These are phyloP conservation scores for Cercophora newfieldiana DNA, from an alignment of 495 filamentous ascomycete genomes.

Conservation along the genomic window DNA sequence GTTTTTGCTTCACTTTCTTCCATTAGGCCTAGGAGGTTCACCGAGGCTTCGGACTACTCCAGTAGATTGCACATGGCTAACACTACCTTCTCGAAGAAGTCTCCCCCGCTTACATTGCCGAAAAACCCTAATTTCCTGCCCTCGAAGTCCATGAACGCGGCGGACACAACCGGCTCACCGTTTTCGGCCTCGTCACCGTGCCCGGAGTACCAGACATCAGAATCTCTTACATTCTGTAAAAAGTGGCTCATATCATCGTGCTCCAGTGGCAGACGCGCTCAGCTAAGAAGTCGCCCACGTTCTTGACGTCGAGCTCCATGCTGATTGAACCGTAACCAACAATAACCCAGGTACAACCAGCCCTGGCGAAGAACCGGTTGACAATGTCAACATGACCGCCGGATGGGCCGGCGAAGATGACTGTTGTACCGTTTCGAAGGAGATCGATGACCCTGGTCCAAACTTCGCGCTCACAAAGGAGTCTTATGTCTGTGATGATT, in stretches of 20 bases:
- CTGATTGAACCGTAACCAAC: slow-evolving; percentile 36
- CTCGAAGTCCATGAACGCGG: slow-evolving; percentile 38
- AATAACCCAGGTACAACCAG: slow-evolving; percentile 41
- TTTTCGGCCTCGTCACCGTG: not conserved
- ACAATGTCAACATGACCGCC: slow-evolving; percentile 31
- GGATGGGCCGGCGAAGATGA: slow-evolving; percentile 37
- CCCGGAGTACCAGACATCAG: slow-evolving; percentile 27
- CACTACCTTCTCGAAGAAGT: slow-evolving; percentile 35
- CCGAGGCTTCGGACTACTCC: slow-evolving; percentile 12
- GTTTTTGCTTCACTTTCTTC: too few relatives aligned
- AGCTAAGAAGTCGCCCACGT: slow-evolving; percentile 16
- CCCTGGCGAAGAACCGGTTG: slow-evolving; percentile 26
- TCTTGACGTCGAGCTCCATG: slow-evolving; percentile 26
- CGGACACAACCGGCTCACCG: slow-evolving; percentile 36
- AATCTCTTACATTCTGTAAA: not conserved
- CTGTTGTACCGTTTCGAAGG: slow-evolving; percentile 28
- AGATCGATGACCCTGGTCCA: slow-evolving; percentile 18
- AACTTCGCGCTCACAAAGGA: slow-evolving; percentile 18
- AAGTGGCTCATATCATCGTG: too few relatives aligned
- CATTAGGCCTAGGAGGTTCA: too few relatives aligned
- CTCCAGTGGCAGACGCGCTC: not conserved
- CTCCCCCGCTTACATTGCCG: slow-evolving; percentile 50
- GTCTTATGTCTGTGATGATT: slow-evolving; percentile 22
- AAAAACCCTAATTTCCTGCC: slow-evolving; percentile 45
- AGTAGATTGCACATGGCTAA: slow-evolving; percentile 42